Base-by-base conservation (phyloP, 1,139 yeast genomes). In the Taphrina confusa region DNA sequence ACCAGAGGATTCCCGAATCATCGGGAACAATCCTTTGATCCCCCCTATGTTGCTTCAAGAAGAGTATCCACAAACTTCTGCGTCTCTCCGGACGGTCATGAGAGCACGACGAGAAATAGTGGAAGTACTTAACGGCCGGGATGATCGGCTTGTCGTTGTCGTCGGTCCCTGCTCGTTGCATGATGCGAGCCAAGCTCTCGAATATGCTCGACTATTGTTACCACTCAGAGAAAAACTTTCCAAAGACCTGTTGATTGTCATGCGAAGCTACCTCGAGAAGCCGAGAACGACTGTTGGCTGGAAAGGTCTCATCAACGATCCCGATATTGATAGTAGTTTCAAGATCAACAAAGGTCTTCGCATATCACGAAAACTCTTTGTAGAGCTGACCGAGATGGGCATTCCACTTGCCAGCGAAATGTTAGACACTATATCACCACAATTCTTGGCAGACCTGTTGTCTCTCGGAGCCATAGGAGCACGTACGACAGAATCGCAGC, bases 281-380 rank as follows among this genome's bases (percentile, higher is more conserved):
- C 98, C 98, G 66, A 84, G 98, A 77, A 92, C 98, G 59, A 92
- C 97, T 23, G 97, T 92, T 58, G 98, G 98, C 64, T 92, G 98
- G 98, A 92, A 92, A 75, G 98, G 68, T n/a, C 80, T 92, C 68
- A 91, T 92, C 70, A 92, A 92, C 73, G 98, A 92, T 74, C 98
- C 98, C 23, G 96, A 92, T 70, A 86, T 92, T 68, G 96, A 92
- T 72, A 91, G 89, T 63, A 81, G 97, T 61, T 91, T 88, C 83
- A 84, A 90, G 68, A 92, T 92, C 73, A 92, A 92, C 78, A 89
- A 90, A 75, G 98, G 98, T 66, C 81, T 92, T 68, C 79, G 94
- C 69, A 84, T 91, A 66, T 80, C 97, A 23, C 83, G 98, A 73
- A 85, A 86, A 67, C 82, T 92, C 76, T 92, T 89, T 74, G 84